Conservation (phyloP, 805 yeast genomes). For the Saccharomycopsis synnaedendra region DNA sequence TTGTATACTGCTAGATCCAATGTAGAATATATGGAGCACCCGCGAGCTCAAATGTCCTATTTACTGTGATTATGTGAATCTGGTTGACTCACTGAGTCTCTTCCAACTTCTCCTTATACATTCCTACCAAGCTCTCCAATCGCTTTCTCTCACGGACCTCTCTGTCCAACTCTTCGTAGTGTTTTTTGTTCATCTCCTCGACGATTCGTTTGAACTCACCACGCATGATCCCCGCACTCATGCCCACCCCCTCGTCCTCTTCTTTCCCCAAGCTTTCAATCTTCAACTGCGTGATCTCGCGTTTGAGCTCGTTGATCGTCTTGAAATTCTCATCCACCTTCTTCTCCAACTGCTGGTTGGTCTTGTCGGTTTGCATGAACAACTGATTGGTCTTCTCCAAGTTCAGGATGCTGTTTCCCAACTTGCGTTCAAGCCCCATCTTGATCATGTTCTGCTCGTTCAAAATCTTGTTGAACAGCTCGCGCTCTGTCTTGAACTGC, state of each 20-base stretch:
- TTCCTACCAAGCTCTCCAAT: conserved; percentile 18
- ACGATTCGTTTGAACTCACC: conserved; percentile 19
- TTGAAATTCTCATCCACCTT: conserved; percentile 23
- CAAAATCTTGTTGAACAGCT: conserved; percentile 28
- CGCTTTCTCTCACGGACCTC: conserved; percentile 29
- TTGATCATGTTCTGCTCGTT: conserved; percentile 31
- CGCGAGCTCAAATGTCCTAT: too few species aligned
- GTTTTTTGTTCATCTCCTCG: conserved; percentile 34
- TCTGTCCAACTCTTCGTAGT: conserved; percentile 31
- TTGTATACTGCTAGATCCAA: too few species aligned
- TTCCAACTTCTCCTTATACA: conserved; percentile 11
- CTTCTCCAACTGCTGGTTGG: conserved; percentile 9
- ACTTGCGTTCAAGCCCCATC: conserved; percentile 26
- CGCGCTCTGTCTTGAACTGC: conserved; percentile 34
- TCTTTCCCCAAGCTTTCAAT: conserved; percentile 23
- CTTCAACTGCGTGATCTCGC: conserved; percentile 26
- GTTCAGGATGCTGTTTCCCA: conserved; percentile 15
- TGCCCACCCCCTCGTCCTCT: conserved; percentile 1
- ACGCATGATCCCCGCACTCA: conserved; percentile 15
- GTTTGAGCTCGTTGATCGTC: conserved; percentile 29
- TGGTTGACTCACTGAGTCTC: neutral
- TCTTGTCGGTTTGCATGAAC: conserved; percentile 10
- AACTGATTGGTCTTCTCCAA: conserved; percentile 14
- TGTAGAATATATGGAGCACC: too few species aligned
- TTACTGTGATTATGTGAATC: neutral